Base-by-base conservation (phyloP, 306 rosid species). In the Biancaea sappan region DNA sequence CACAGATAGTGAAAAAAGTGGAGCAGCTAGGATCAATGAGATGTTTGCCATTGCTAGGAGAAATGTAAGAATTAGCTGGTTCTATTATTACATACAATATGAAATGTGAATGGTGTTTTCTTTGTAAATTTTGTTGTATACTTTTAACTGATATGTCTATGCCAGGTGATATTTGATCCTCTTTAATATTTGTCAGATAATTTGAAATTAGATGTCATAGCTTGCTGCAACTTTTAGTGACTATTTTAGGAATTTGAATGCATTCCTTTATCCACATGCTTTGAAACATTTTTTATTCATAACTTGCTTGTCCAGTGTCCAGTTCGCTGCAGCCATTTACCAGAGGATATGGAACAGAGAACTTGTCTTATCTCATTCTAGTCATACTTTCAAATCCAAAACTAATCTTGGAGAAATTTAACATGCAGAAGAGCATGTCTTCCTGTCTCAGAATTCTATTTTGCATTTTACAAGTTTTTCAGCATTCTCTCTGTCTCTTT, bases 1-100 rank as follows among this genome's bases (percentile, higher is more conserved):
- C 75, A 94, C 99, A 8, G 99, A 94, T 78, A 94, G 93, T 79
- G 99, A 90, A 82, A 92, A 86, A 79, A 92, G 99, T 82, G 97
- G 99, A 67, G 92, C 89, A 50, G 93, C 99, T 75, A 83, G 88
- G 83, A 84, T 92, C 79, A 94, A 92, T 83, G 88, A 92, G 83
- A 92, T 94, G 92, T 94, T 94, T 84, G 86, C 92, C 53, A 82
- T 86, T 77, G 99, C 99, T 52, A 84, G 99, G 82, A 86, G 96
- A 86, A 92, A 94, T 83, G 99, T 92, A 80, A 81, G 91, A 67
- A 53, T 57, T 53, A 22, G 46, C 75, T 43, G 56, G 60, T 68
- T 71, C 35, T 60, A 51, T 19, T 48, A 43, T 77, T 32, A 57
- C 77, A 74, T 69, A 51, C 72, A 54, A 63, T 74, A 68, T 77